These are phyloP conservation scores for Pseudogymnoascus sp. DNA, from an alignment of 2,329 filamentous ascomycete genomes.

Conservation along the genomic window DNA sequence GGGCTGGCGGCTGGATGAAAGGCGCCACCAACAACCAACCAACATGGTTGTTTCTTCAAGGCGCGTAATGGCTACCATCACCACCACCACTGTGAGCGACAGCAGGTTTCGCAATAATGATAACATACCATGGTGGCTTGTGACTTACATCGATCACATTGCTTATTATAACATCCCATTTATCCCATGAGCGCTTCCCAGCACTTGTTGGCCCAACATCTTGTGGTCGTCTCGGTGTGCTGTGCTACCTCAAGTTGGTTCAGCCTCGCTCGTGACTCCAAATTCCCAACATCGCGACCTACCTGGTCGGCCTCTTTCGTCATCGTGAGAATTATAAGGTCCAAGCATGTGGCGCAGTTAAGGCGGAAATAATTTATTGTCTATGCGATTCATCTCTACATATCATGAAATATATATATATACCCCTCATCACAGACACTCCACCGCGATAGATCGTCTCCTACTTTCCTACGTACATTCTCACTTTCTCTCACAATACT, in stretches of 20 bases:
- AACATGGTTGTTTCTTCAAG: not conserved
- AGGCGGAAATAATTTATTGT: not conserved
- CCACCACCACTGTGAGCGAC: not conserved
- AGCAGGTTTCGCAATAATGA: not conserved
- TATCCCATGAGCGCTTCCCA: not conserved
- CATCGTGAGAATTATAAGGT: not conserved
- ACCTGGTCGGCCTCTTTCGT: not conserved
- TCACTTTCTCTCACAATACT: not conserved
- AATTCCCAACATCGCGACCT: not conserved
- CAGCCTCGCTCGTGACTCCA: not conserved
- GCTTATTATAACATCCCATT: not conserved
- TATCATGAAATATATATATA: not conserved
- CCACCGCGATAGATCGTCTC: not conserved
- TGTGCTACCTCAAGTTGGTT: constrained; percentile 2
- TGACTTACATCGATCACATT: not conserved
- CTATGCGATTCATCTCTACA: not conserved
- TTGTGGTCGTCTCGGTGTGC: not conserved
- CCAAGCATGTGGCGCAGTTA: constrained; percentile 1
- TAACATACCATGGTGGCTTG: not conserved
- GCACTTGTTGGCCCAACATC: constrained; percentile 1
- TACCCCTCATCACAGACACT: not conserved
- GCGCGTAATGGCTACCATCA: not conserved
- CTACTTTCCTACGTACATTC: not conserved
- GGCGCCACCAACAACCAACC: too few relatives aligned
- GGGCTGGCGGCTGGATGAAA: not conserved